phyloP scores from a whole-genome alignment of 768 basidiomycete genomes.

The Russula sp. region DNA sequence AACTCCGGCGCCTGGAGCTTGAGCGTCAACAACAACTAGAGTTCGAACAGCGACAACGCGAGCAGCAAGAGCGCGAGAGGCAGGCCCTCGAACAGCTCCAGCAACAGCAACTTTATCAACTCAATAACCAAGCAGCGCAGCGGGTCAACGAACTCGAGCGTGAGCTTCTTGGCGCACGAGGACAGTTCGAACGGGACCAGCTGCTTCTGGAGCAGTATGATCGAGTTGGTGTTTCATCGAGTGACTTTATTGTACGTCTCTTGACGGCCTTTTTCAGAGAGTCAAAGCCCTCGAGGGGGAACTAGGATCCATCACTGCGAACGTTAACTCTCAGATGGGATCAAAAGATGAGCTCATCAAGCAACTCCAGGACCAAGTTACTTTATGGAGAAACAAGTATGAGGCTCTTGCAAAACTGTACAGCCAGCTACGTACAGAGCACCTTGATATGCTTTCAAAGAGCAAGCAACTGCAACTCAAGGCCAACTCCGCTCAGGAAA shows the following conservation, averaged over 20 bases:
- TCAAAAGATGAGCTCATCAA: conserved; percentile 95
- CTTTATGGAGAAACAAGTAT: conserved; percentile 96
- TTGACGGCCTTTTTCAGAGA: conserved; percentile 42
- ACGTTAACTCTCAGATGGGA: conserved; percentile 76
- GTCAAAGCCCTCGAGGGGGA: conserved; percentile 95
- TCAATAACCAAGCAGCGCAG: conserved; percentile 68
- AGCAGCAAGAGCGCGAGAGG: conserved; percentile 84
- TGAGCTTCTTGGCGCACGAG: conserved; percentile 86
- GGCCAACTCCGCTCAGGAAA: conserved; percentile 96
- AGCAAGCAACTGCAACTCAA: conserved; percentile 97
- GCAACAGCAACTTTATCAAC: conserved; percentile 76
- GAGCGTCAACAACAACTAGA: conserved; percentile 78
- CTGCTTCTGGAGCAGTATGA: conserved; percentile 98
- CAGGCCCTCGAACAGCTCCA: conserved; percentile 83
- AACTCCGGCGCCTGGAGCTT: conserved; percentile 66
- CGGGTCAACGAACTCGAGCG: conserved; percentile 80
- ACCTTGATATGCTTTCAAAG: conserved; percentile 93
- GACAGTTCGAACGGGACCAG: conserved; percentile 97
- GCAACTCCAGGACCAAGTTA: conserved; percentile 94
- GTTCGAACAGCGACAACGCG: conserved; percentile 80
- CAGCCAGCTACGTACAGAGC: conserved; percentile 95
- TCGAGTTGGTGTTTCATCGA: conserved; percentile 47
- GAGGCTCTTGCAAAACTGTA: conserved; percentile 97
- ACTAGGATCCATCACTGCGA: conserved; percentile 61
- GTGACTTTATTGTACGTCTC: neutral